Evolutionary conservation across 139 green algal species (phyloP).

Genomic region (Chlorella sorokiniana): DNA sequence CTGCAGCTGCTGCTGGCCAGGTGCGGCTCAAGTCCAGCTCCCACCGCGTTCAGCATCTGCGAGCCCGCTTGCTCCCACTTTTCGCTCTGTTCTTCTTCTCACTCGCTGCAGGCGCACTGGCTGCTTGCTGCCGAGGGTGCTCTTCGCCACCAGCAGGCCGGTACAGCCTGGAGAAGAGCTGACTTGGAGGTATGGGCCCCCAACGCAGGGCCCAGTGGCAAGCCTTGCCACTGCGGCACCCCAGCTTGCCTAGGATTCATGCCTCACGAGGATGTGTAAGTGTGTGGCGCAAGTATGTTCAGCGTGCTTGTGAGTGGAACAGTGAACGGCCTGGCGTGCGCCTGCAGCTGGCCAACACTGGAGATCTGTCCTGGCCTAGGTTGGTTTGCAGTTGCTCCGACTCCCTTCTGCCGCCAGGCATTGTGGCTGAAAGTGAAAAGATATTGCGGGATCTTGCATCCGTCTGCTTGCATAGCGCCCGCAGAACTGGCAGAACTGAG

Average conservation of each 20-base stretch:
- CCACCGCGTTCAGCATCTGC: not conserved
- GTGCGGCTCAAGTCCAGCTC: not conserved
- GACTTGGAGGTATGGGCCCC: constrained; percentile 66
- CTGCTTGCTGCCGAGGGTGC: constrained; percentile 48
- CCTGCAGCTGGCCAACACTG: no score
- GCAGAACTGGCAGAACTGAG: no score
- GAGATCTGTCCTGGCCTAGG: no score
- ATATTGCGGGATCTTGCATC: no score
- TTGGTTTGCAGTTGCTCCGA: no score
- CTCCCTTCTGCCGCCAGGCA: no score
- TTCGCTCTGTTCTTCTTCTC: not conserved
- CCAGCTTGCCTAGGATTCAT: constrained; percentile 45
- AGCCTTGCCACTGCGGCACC: constrained; percentile 44
- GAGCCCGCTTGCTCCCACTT: not conserved
- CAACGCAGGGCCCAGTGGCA: not conserved
- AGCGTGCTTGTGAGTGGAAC: not conserved
- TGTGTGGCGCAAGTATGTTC: not conserved
- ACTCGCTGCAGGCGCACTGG: constrained; percentile 34
- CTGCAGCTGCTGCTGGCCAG: constrained; percentile 48
- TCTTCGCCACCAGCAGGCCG: constrained; percentile 51
- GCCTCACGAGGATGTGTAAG: constrained; percentile 36
- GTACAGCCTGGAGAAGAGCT: constrained; percentile 62
- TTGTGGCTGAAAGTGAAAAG: no score
- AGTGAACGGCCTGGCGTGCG: no score
- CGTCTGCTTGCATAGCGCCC: no score